Conservation (phyloP, 2,329 filamentous ascomycete genomes). For the Xylariaceae sp. region DNA sequence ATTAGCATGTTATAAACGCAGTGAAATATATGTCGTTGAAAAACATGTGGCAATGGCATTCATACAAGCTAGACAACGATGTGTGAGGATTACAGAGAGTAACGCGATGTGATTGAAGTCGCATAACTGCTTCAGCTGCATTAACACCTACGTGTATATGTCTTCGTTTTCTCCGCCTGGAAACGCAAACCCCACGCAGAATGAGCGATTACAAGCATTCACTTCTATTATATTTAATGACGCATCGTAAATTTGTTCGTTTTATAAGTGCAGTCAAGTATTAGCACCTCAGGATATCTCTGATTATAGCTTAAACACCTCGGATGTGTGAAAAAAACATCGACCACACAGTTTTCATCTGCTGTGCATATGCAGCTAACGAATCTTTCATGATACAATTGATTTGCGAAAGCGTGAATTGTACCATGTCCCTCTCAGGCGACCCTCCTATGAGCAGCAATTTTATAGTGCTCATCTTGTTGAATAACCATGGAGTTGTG, state of each 20-base stretch:
- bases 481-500: neutral
- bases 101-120: neutral
- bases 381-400: neutral
- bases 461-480: neutral
- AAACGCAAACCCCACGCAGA: neutral
- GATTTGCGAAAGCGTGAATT: neutral
- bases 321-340: neutral
- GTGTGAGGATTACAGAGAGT: neutral
- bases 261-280: neutral
- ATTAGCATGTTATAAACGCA: neutral
- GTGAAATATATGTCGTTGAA: neutral
- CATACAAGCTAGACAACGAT: neutral
- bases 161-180: neutral
- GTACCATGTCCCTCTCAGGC: neutral
- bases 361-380: neutral
- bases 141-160: neutral
- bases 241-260: neutral
- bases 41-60: neutral
- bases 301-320: neutral
- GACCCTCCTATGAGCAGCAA: neutral
- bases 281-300: neutral
- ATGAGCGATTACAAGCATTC: neutral
- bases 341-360: neutral
- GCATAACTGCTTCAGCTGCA: neutral
- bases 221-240: neutral